Evolutionary conservation across 148 eudicot genomes (phyloP).

Genomic region (Fagopyrum esculentum): DNA sequence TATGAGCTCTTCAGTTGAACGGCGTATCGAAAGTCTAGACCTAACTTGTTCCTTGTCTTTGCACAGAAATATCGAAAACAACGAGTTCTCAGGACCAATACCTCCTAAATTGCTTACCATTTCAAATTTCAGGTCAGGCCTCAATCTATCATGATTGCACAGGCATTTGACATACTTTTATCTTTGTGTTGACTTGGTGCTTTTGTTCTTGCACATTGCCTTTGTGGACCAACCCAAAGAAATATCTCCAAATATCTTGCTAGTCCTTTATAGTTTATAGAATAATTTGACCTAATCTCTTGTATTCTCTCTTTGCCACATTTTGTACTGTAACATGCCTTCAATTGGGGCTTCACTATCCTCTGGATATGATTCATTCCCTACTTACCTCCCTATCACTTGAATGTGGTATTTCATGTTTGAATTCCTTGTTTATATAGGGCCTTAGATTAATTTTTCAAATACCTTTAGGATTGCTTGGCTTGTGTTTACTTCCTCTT

Average conservation of each 20-base stretch:
- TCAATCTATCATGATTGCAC: not conserved
- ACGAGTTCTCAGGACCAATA: constrained; percentile 87
- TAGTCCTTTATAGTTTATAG: too few species aligned
- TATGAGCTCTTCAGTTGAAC: not conserved
- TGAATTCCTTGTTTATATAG: constrained; percentile 1
- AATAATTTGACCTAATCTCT: too few species aligned
- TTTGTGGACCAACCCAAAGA: too few species aligned
- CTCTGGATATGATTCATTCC: not conserved
- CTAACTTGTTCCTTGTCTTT: constrained; percentile 9
- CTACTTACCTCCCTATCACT: not conserved
- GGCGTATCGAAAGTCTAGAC: not conserved
- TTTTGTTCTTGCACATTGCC: too few species aligned
- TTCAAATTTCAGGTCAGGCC: constrained; percentile 67
- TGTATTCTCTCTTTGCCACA: too few species aligned
- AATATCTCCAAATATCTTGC: too few species aligned
- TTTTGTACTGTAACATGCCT: too few species aligned
- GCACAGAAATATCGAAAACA: constrained; percentile 73
- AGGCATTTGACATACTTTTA: too few species aligned
- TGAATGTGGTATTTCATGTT: not conserved
- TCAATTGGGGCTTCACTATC: not conserved
- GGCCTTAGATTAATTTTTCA: not conserved
- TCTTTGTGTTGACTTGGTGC: too few species aligned
- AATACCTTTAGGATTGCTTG: not conserved
- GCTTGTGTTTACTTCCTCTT: not conserved
- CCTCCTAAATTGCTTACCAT: constrained; percentile 57